Evolutionary conservation across 306 rosid species (phyloP), one percentile per base, ranked within the genome.

Genomic region (Bauhinia variegata): DNA sequence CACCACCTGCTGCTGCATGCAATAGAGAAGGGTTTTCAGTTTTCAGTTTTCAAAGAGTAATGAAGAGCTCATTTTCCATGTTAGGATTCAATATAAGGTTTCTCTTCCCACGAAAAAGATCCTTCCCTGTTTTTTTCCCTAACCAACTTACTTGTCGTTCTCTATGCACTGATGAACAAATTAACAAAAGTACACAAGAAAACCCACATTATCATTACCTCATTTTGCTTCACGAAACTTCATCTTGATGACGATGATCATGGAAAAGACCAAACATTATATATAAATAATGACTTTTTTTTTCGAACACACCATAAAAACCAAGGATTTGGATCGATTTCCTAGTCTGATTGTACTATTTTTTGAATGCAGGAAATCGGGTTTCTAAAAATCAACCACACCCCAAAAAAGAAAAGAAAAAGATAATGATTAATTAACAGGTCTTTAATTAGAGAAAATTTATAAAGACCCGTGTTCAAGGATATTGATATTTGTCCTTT

Each of bases 401-500:
- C 81, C 82, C 78, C 72, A 67, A 46, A 48, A 68, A 4, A 63
- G 17, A 42, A 38, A 36, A 37, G 33, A 31, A 54, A 30, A 50
- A 43, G 19, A 37, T 38, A 7, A 51, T 13, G 23, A 15, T 42
- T 18, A 34, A 15, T 42, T 18, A 16, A 38, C 52, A 46, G 80
- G 72, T 28, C 80, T 79, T 62, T 61, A 66, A 19, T 79, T 38
- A 63, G 51, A 60, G 63, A 63, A 70, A 70, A 60, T 36, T 70
- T 54, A 78, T 79, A 76, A 72, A 65, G 88, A 80, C 77, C 85
- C 80, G 71, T 80, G 65, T 75, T 85, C 61, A 65, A 88, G 80
- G 78, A 86, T 76, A 85, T 81, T 91, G 54, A 81, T 65, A 75
- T 70, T 82, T 8, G 89, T 88, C 85, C 96, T 88, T 85, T 88